Conservation (phyloP, 164 flowering plant species). For the Magnolia kwangsiensis region DNA sequence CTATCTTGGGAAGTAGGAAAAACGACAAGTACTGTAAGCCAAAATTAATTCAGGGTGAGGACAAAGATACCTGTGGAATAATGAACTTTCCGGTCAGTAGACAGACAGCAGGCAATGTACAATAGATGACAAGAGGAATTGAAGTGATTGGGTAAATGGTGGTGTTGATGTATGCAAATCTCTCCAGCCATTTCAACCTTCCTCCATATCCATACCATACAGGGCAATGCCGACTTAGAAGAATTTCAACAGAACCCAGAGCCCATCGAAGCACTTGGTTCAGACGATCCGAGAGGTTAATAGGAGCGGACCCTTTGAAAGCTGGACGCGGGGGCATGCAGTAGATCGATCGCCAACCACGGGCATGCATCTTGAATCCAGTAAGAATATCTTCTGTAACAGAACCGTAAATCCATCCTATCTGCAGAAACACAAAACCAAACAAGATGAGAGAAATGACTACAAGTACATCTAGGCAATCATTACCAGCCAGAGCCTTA, state of each 20-base stretch:
- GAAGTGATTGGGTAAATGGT: slow-evolving; percentile 75
- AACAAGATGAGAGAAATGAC: neutral
- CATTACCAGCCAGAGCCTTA: neutral
- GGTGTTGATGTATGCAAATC: slow-evolving; percentile 73
- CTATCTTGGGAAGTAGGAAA: neutral
- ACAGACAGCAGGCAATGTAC: slow-evolving; percentile 37
- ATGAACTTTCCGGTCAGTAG: slow-evolving; percentile 74
- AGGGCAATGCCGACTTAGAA: slow-evolving; percentile 82
- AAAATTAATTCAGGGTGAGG: neutral
- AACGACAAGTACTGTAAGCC: neutral
- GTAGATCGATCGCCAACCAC: slow-evolving; percentile 86
- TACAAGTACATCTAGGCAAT: neutral
- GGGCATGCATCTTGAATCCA: slow-evolving; percentile 87
- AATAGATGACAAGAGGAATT: slow-evolving; percentile 61
- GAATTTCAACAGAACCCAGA: slow-evolving; percentile 78
- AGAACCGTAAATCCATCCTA: slow-evolving; percentile 60
- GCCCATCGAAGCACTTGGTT: slow-evolving; percentile 95
- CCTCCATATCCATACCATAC: slow-evolving; percentile 77
- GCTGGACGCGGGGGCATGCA: slow-evolving; percentile 80
- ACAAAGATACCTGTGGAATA: slow-evolving; percentile 63
- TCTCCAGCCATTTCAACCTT: slow-evolving; percentile 35
- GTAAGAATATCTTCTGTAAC: slow-evolving; percentile 20
- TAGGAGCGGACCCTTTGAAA: slow-evolving; percentile 39
- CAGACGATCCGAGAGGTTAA: slow-evolving; percentile 25
- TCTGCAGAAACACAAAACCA: slow-evolving; percentile 30